A percentile compares a stretch with the other conserved stretches of the same genome.
phyloP scores from a whole-genome alignment of 768 basidiomycete genomes.

The Gloeophyllum trabeum region DNA sequence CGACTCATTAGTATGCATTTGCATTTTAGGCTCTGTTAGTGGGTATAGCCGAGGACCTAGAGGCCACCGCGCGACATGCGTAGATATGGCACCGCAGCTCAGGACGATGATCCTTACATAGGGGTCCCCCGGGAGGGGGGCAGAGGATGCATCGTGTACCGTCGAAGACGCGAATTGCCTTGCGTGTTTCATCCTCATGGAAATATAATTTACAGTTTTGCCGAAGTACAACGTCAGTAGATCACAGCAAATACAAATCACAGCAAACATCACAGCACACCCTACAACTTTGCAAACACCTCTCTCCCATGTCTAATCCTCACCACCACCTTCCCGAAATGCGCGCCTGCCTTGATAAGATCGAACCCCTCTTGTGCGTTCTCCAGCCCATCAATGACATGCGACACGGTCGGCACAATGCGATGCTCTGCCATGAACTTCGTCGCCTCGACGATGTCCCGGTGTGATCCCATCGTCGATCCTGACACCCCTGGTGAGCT shows the following conservation, averaged over 20 bases:
- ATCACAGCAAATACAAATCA: neutral
- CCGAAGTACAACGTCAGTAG: no score
- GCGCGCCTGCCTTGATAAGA: slow-evolving; percentile 46
- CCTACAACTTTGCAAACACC: neutral
- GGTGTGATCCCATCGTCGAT: slow-evolving; percentile 75
- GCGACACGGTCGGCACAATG: slow-evolving; percentile 61
- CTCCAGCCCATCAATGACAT: slow-evolving; percentile 57
- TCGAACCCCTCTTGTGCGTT: slow-evolving; percentile 61
- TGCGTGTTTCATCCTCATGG: no score
- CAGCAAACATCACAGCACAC: neutral
- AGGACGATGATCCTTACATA: no score
- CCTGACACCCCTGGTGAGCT: slow-evolving; percentile 27
- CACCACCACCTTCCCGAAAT: slow-evolving; percentile 74
- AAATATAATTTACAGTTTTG: no score
- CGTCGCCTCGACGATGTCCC: slow-evolving; percentile 65
- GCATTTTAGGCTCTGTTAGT: no score
- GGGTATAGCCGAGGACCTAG: no score
- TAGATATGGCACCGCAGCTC: no score
- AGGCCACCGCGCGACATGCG: no score
- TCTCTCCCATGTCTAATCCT: slow-evolving; percentile 18
- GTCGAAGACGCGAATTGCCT: no score
- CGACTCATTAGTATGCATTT: no score
- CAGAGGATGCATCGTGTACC: no score
- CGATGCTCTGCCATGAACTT: slow-evolving; percentile 53
- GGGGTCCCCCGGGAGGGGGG: no score